Evolutionary conservation across 2,329 filamentous ascomycete species (phyloP).

Genomic region (Diplodia seriata): DNA sequence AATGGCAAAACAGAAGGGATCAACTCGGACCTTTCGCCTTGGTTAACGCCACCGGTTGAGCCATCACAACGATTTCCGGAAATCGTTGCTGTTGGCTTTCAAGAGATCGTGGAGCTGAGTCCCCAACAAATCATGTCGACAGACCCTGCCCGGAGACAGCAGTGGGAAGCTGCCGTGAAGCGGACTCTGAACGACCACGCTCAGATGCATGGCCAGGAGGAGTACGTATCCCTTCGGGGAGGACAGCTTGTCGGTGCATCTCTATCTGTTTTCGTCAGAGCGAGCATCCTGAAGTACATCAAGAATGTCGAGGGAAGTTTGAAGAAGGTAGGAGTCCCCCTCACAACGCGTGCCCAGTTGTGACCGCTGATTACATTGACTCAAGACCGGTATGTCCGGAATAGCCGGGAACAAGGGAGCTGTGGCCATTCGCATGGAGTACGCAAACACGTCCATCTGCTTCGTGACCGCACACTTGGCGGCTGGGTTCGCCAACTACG

Average conservation of each 20-base stretch:
- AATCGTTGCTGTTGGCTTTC: slow-evolving; percentile 89
- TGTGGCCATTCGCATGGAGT: slow-evolving; percentile 94
- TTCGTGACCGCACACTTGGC: slow-evolving; percentile 97
- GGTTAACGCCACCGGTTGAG: slow-evolving; percentile 76
- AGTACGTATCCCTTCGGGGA: slow-evolving; percentile 87
- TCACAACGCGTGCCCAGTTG: neutral
- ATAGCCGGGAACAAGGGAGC: slow-evolving; percentile 99
- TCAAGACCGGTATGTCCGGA: slow-evolving; percentile 83
- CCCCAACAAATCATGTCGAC: slow-evolving; percentile 99
- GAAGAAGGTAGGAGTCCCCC: slow-evolving; percentile 69
- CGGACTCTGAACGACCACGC: slow-evolving; percentile 77
- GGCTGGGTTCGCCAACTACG: slow-evolving; percentile 94
- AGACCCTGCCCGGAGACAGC: slow-evolving; percentile 81
- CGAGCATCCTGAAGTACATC: slow-evolving; percentile 77
- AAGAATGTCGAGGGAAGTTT: slow-evolving; percentile 97
- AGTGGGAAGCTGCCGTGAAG: slow-evolving; percentile 86
- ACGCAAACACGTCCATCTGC: slow-evolving; percentile 88
- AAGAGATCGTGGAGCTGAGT: slow-evolving; percentile 97
- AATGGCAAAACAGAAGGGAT: slow-evolving; percentile 85
- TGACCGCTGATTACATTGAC: slow-evolving; percentile 41
- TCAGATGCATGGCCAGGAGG: slow-evolving; percentile 68
- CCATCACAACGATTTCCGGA: slow-evolving; percentile 71
- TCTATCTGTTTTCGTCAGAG: slow-evolving; percentile 87
- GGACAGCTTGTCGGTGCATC: slow-evolving; percentile 95
- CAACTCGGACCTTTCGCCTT: slow-evolving; percentile 79